Base-by-base conservation (phyloP, 495 filamentous ascomycete species). In the Podospora tetraspora region DNA sequence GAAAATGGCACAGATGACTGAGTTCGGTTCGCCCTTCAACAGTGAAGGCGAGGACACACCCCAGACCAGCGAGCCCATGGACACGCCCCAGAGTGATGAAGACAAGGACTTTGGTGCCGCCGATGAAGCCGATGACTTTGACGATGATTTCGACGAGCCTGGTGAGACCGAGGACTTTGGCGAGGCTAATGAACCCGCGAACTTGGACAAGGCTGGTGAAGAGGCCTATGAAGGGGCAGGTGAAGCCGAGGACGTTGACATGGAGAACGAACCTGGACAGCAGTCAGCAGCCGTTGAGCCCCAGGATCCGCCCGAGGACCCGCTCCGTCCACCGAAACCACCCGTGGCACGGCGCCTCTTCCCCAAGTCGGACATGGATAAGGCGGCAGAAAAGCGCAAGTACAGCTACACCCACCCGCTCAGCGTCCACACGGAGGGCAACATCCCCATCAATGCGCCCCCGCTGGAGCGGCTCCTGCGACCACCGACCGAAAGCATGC, bases 381-480 rank as follows among this genome's bases (percentile, higher is more conserved):
- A 34, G 25, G 68, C 57, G 23, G 56, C 57, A 23, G 32, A 13
- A 3, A 30, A 71, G 30, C 71, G 75, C 27, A 66, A 67, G 60
- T 61, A 57, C 61, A 69, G 69, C 70, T 77, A 71, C 57, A 60
- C 67, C 21, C 59, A 74, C 58, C 71, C 71, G 37, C 70, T 74
- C 1, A 64, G 67, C 43, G 69, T 77, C 22, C 65, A 70, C 23
- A 61, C 58, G 29, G 27, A 67, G 13, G 22, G 59, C 43, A 34
- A 21, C 25, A 71, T 81, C 23, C 77, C 78, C 1, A 70, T 79
- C 57, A 69, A 78, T 11, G 77, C 70, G 10, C 73, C 80, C 5
- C 77, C 77, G 5, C 22, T 82, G 19, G 80, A 83, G 27, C 61
- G 66, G 1, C 62, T 81, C 32, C 74, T 82, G 57, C 72, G 70